Evolutionary conservation across 164 flowering plant genomes (phyloP).

Genomic region (grape (Vitis vinifera)): DNA sequence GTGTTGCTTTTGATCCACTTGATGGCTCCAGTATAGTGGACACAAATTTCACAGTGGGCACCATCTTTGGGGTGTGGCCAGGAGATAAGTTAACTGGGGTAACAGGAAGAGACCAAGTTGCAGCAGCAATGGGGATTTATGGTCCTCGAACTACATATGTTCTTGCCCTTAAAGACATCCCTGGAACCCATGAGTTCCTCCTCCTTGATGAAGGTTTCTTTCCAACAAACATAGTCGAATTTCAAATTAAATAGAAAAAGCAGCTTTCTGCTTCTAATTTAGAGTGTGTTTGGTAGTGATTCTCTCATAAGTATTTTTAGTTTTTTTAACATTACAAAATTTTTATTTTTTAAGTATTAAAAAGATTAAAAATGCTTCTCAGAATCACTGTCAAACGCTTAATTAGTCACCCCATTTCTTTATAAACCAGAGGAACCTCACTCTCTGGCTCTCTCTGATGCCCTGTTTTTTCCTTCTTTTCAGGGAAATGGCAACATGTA

Average conservation of each 20-base stretch:
- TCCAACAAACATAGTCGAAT: neutral
- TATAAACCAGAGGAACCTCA: neutral
- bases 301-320: no score
- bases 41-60: conserved; percentile 96
- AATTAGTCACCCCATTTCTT: neutral
- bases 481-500: conserved; percentile 98
- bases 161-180: conserved; percentile 78
- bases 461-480: neutral
- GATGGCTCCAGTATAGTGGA: conserved; percentile 99
- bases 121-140: conserved; percentile 97
- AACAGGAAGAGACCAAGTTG: conserved; percentile 88
- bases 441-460: neutral
- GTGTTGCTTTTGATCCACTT: conserved; percentile 97
- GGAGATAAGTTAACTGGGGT: conserved; percentile 88
- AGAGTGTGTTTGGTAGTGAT: no score
- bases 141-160: conserved; percentile 96
- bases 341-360: no score
- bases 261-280: no score
- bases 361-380: no score
- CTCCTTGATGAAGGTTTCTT: conserved; percentile 89
- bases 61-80: conserved; percentile 99
- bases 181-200: conserved; percentile 96
- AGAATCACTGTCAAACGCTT: no score
- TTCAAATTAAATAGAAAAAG: neutral
- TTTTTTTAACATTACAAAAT: fast-evolving